Conservation (phyloP, 495 filamentous ascomycete species). For the Lophiotrema nucula region DNA sequence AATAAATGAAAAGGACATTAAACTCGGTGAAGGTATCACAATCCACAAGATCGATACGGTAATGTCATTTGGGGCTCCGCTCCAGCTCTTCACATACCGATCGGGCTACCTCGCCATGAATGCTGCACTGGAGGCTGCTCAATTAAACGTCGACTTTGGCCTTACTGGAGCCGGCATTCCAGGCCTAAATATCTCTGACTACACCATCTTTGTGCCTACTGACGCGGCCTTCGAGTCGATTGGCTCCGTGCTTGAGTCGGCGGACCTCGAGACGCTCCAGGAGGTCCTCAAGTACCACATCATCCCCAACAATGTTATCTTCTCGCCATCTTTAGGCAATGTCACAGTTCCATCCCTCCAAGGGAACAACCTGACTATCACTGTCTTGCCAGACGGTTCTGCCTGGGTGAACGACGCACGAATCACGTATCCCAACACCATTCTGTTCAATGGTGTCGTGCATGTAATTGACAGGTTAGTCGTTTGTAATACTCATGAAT, state of each 20-base stretch:
- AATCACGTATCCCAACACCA: slow-evolving; percentile 10
- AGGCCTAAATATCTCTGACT: slow-evolving; percentile 17
- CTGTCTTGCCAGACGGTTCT: slow-evolving; percentile 13
- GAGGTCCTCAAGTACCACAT: slow-evolving; percentile 13
- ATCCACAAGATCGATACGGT: slow-evolving; percentile 21
- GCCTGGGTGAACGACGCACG: slow-evolving; percentile 9
- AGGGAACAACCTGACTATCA: slow-evolving; percentile 2
- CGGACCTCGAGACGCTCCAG: slow-evolving; percentile 4
- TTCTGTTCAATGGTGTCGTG: slow-evolving; percentile 9
- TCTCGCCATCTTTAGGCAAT: slow-evolving; percentile 11
- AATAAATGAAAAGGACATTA: neutral
- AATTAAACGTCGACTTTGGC: slow-evolving; percentile 1
- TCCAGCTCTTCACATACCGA: slow-evolving; percentile 16
- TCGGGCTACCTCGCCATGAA: slow-evolving; percentile 16
- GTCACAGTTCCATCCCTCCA: slow-evolving; percentile 10
- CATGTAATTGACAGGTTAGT: slow-evolving; percentile 15
- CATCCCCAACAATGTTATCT: slow-evolving; percentile 18
- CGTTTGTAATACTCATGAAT: neutral
- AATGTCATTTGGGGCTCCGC: slow-evolving; percentile 7
- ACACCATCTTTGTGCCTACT: slow-evolving; percentile 15
- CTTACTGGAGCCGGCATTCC: neutral
- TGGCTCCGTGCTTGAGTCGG: slow-evolving; percentile 12
- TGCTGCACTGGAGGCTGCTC: slow-evolving; percentile 4
- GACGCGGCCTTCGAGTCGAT: slow-evolving; percentile 12
- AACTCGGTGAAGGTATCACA: slow-evolving; percentile 12